Evolutionary conservation across 2,329 filamentous ascomycete genomes (phyloP), one percentile per base, ranked within the genome.

Genomic region (Alternaria arbusti): DNA sequence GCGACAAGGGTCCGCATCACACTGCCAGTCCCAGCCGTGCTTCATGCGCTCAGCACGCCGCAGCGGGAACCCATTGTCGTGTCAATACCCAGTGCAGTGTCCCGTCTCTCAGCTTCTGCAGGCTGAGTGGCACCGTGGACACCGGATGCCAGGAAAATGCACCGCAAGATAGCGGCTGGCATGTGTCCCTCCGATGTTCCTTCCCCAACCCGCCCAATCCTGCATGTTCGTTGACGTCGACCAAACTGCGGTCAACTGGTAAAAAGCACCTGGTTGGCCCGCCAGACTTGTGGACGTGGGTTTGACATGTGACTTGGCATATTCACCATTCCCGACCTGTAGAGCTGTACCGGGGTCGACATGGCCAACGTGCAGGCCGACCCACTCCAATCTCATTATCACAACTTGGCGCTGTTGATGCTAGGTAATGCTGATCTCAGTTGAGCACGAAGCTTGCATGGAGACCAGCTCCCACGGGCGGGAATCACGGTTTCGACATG

Each of bases 321-420:
- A 55, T 50, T 50, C 56, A 25, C 44, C 50, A 50, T 56, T 49
- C 49, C 49, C 49, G 40, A 32, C 20, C 30, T 25, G 56, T 36
- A 47, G 30, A 23, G 40, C 23, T 30, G 32, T 52, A 43, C 58
- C 46, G 22, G 57, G 28, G 43, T 54, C 40, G 22, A 63, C 61
- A 66, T 58, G 64, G 57, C 47, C 61, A 43, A 47, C 44, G 15
- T 57, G 23, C 46, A 63, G 57, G 26, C 51, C 12, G 50, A 57
- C 47, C 57, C 57, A 59, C 57, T 59, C 22, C 46, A 40, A 40
- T 52, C 47, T 57, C 54, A 55, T 55, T 50, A n/a, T 51, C 46
- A 32, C 28, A 44, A 20, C 25, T 28, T 51, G 64, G 61, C 36
- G 52, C 50, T 51, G 49, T 46, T 56, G 52, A 61, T 58, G 46